Base-by-base conservation (phyloP, 2,329 filamentous ascomycete species). In the Fusarium devonianum region DNA sequence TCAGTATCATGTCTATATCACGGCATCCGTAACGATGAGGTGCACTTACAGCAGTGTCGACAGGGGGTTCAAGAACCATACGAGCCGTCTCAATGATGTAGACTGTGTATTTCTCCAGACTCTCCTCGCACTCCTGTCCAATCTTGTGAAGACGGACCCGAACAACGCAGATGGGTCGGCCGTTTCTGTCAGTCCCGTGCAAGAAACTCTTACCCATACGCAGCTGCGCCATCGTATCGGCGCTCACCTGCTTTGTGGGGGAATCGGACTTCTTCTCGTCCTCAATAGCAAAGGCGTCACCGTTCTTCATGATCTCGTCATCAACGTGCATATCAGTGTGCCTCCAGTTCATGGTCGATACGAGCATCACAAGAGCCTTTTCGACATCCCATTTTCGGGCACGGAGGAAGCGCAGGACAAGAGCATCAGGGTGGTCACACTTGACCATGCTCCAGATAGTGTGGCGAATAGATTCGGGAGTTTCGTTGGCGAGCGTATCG, bases 381-480 rank as follows among this genome's bases (percentile, higher is more conserved):
- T 96, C 88, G 13, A 96, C 86, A 67, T 99, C 91, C 94, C 94
- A 99, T 73, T 96, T 96, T 34, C 92, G 82, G n/a, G 92, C 92
- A 40, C 92, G 81, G 47, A 96, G 77, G 71, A 96, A 96, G 30
- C 92, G 85, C 48, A 96, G 75, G 12, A 93, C 75, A 13, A 95
- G 77, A 3, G 87, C 88, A 73, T 99, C 94, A 0, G 94, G 94
- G 68, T 97, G 85, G 67, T 99, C 94, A 65, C 94, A 88, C 77
- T 97, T 99, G 49, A 93, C 84, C 91, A 97, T 96, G 60, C 77
- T 82, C 94, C 94, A 97, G 68, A 97, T 89, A 0, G 92, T 87
- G 12, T 80, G 78, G 41, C 92, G 85, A 58, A 99, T 84, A 32
- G 88, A 81, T 65, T 95, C 90, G 1, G 93, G 90, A 1, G 85